A percentile compares a stretch with the other conserved stretches of the same genome.
Conservation (phyloP, 148 eudicot genomes). For the Limonium bicolor region DNA sequence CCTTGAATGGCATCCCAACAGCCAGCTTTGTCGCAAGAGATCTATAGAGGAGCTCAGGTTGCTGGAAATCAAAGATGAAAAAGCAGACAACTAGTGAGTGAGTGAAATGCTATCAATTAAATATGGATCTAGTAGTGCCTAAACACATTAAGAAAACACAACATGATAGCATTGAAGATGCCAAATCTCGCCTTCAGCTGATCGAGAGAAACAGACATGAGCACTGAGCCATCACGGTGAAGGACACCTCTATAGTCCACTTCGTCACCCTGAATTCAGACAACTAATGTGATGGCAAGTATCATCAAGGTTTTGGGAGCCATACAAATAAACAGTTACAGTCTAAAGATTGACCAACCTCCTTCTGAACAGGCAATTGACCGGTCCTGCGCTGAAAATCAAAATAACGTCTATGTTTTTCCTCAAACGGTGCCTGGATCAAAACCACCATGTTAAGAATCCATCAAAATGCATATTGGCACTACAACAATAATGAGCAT, state of each 20-base stretch:
- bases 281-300: too few species aligned
- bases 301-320: too few species aligned
- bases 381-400: slow-evolving; percentile 94
- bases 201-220: slow-evolving; percentile 71
- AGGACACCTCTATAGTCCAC: slow-evolving; percentile 89
- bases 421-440: slow-evolving; percentile 84
- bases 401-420: slow-evolving; percentile 83
- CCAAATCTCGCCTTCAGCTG: slow-evolving; percentile 55
- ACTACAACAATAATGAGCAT: too few species aligned
- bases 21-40: slow-evolving; percentile 82
- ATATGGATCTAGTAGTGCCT: not conserved
- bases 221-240: slow-evolving; percentile 99
- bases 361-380: slow-evolving; percentile 73
- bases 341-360: too few species aligned
- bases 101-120: not conserved
- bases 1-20: slow-evolving; percentile 97
- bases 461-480: not conserved
- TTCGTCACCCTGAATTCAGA: slow-evolving; percentile 63
- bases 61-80: slow-evolving; percentile 18
- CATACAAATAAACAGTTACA: too few species aligned
- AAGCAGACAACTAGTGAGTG: not conserved
- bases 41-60: slow-evolving; percentile 80
- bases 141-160: not conserved
- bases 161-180: not conserved
- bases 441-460: not conserved